Percentiles rank a stretch among this genome's conserved stretches.
These are phyloP conservation scores for Trichosporon faecale DNA, from an alignment of 1,284 basidiomycete species.

Conservation along the genomic window DNA sequence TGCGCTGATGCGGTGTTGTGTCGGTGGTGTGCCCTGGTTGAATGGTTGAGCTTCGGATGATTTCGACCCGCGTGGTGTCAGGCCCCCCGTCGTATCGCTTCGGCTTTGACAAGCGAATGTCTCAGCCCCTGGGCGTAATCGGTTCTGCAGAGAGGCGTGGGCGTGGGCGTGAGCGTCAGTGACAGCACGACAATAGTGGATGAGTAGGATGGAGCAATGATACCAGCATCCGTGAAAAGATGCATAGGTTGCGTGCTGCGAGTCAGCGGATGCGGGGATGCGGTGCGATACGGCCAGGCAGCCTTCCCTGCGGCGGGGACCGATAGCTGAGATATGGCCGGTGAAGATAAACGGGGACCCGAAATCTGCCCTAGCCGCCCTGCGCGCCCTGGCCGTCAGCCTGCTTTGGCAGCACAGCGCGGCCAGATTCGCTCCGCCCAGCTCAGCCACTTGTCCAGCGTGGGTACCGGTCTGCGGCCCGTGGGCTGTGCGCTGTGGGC, in stretches of 20 bases:
- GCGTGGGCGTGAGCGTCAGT: not conserved
- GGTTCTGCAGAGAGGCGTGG: not conserved
- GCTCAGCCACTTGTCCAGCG: not conserved
- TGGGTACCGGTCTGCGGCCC: too few species aligned
- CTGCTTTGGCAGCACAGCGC: not conserved
- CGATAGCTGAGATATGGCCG: not conserved
- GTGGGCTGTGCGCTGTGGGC: too few species aligned
- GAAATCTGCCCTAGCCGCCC: too few species aligned
- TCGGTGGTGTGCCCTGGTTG: too few species aligned
- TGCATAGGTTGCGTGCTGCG: not conserved
- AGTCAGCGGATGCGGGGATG: not conserved
- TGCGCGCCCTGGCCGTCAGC: not conserved
- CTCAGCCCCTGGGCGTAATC: not conserved
- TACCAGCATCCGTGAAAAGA: not conserved
- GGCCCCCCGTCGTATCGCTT: not conserved
- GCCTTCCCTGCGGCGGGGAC: not conserved
- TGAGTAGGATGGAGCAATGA: not conserved
- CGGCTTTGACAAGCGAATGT: not conserved
- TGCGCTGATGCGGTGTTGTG: not conserved
- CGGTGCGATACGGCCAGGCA: not conserved
- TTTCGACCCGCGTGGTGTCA: constrained; percentile 2
- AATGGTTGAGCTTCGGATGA: not conserved
- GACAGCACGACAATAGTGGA: not conserved
- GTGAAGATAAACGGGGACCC: not conserved
- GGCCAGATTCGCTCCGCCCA: not conserved